A percentile compares a stretch with the other conserved stretches of the same genome.
These are phyloP conservation scores for Kickxella alabastrina DNA, from an alignment of 192 early-diverging fungal species.

Conservation along the genomic window DNA sequence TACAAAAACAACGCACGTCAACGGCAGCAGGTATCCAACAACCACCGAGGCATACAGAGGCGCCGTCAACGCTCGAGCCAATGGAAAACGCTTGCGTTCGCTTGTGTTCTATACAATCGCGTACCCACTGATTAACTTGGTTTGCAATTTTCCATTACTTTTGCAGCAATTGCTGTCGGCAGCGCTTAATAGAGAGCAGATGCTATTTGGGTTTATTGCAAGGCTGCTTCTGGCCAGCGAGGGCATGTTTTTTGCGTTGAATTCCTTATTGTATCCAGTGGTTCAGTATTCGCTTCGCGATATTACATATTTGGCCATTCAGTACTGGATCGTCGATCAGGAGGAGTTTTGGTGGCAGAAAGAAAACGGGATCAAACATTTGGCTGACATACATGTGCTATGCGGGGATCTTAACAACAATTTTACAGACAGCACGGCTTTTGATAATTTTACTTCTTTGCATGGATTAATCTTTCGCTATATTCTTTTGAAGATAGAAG, in stretches of 20 bases:
- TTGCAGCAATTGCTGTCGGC: slow-evolving; percentile 34
- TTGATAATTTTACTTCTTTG: slow-evolving; percentile 29
- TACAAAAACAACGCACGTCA: slow-evolving; percentile 22
- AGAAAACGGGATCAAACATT: slow-evolving; percentile 7
- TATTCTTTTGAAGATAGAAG: slow-evolving; percentile 24
- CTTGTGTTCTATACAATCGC: slow-evolving; percentile 46
- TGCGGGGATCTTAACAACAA: not conserved
- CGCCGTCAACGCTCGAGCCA: slow-evolving; percentile 46
- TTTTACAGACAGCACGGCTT: slow-evolving; percentile 20
- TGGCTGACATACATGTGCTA: not conserved
- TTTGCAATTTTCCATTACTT: slow-evolving; percentile 42
- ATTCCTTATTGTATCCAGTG: slow-evolving; percentile 43
- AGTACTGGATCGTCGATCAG: slow-evolving; percentile 51
- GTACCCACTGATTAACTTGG: slow-evolving; percentile 41
- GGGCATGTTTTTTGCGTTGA: slow-evolving; percentile 32
- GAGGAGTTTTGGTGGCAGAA: slow-evolving; percentile 46
- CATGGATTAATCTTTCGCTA: slow-evolving; percentile 37
- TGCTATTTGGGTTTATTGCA: slow-evolving; percentile 11
- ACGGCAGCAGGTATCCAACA: not conserved
- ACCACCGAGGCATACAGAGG: slow-evolving; percentile 43
- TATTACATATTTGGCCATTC: slow-evolving; percentile 31
- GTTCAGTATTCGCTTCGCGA: slow-evolving; percentile 44
- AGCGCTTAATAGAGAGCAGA: slow-evolving; percentile 10
- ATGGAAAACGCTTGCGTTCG: slow-evolving; percentile 44
- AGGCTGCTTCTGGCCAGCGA: slow-evolving; percentile 28